Base-by-base conservation (phyloP, 495 filamentous ascomycete species). In the Lentithecium fluviatile region DNA sequence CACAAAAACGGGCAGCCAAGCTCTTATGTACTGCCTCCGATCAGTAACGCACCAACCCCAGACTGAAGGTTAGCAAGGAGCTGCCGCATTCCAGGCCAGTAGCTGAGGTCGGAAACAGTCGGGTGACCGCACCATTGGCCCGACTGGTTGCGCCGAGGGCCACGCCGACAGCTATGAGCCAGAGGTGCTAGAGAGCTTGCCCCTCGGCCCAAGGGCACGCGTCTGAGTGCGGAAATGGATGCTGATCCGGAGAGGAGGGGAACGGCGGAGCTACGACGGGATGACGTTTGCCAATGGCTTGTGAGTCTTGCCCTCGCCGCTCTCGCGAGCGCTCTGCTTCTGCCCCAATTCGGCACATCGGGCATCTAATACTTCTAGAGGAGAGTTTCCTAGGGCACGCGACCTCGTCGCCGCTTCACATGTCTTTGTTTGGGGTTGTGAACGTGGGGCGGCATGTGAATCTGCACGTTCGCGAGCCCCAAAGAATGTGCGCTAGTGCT, bases 241-340 rank as follows among this genome's bases (percentile, higher is more conserved):
- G 62, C 45, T 32, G 62, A 60, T 60, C 56, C 45, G 56, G 45
- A 36, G 21, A 38, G 19, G 32, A 26, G 12, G 19, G 26, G 32
- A 50, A 37, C 50, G 43, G 36, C 51, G 55, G 61, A 64, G 37
- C 24, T 26, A 45, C 10, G 45, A 40, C 23, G 47, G 62, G 21
- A 65, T 65, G 62, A 65, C 62, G 62, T 65, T 60, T 56, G 62
- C 62, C 62, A 65, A 65, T 65, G 62, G 48, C 60, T 57, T 52
- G 47, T 57, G 48, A 54, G 17, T n/a, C 43, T 49, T 34, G 24
- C 36, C 48, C 26, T 45, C n/a, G 4, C 8, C 26, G 4, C 8
- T 53, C 40, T 26, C n/a, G 45, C n/a, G 23, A 37, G 29, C 15
- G 23, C 42, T 15, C 36, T 53, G 3, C 49, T 52, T 4, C 25